Evolutionary conservation across 179 eudicot genomes (phyloP).

Genomic region (Beta macrorhiza): DNA sequence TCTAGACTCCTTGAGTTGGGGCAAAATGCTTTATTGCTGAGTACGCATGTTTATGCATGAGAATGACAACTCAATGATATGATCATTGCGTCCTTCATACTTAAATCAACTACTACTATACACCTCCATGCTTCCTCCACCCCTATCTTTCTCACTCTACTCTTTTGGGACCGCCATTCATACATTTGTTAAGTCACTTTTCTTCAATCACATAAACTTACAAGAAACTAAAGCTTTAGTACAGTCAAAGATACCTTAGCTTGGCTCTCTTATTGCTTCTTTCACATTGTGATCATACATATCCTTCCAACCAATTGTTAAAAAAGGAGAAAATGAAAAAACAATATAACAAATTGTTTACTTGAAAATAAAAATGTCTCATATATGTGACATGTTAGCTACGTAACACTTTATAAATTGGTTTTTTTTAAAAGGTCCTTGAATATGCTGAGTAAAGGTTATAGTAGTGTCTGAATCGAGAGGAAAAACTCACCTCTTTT

Average conservation of each 20-base stretch:
- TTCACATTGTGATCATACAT: not conserved
- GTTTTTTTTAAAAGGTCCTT: not conserved
- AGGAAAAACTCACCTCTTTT: too few relatives aligned
- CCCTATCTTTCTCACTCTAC: slow-evolving; percentile 13
- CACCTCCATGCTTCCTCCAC: not conserved
- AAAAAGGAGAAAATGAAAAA: not conserved
- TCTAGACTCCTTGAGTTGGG: slow-evolving; percentile 26
- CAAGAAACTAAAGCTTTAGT: not conserved
- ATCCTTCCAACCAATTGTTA: not conserved
- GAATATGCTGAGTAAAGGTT: not conserved
- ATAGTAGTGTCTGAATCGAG: too few relatives aligned
- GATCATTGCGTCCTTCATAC: slow-evolving; percentile 2
- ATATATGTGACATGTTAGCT: too few relatives aligned
- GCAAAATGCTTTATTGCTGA: slow-evolving; percentile 30
- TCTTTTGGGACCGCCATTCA: slow-evolving; percentile 33
- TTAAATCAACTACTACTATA: not conserved
- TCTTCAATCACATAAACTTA: slow-evolving; percentile 16
- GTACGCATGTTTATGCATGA: slow-evolving; percentile 33
- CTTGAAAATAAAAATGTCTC: too few relatives aligned
- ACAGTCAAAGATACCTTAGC: slow-evolving; percentile 13
- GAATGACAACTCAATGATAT: slow-evolving; percentile 27
- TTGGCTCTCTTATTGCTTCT: slow-evolving; percentile 8
- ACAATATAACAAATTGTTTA: too few relatives aligned
- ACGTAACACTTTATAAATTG: too few relatives aligned
- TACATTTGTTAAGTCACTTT: slow-evolving; percentile 7